Percentiles rank a stretch among this genome's conserved stretches.
phyloP scores from a whole-genome alignment of 176 grass and related monocot genomes.

The Eleusine coracana region DNA sequence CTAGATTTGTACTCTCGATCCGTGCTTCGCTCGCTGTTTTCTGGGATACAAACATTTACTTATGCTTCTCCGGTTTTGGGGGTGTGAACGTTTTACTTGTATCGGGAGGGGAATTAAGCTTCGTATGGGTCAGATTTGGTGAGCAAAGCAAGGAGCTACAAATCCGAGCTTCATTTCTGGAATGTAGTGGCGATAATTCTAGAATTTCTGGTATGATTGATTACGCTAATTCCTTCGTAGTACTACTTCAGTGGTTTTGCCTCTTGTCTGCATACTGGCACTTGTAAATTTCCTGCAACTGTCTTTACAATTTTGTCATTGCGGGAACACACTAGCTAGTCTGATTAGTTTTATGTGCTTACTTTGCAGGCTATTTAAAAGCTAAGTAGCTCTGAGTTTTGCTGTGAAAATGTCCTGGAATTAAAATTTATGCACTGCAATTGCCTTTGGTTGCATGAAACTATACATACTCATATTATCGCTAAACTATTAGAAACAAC shows the following conservation, averaged over 20 bases:
- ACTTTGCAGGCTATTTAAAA: not conserved
- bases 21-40: not conserved
- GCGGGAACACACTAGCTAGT: not conserved
- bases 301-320: not conserved
- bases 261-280: not conserved
- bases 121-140: constrained; percentile 5
- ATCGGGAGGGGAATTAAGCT: not conserved
- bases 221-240: not conserved
- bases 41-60: not conserved
- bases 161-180: not conserved
- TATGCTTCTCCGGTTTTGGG: not conserved
- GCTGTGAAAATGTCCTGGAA: not conserved
- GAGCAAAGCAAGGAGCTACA: not conserved
- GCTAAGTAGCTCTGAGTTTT: not conserved
- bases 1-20: constrained; percentile 13
- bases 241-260: not conserved
- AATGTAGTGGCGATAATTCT: not conserved
- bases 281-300: not conserved
- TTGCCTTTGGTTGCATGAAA: not conserved
- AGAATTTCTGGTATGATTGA: not conserved
- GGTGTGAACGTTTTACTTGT: not conserved
- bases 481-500: constrained; percentile 3
- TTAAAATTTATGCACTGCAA: not conserved
- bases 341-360: constrained; percentile 12
- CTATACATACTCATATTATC: not conserved